phyloP scores from a whole-genome alignment of 75 land plant species.

The Chamaecyparis obtusa region DNA sequence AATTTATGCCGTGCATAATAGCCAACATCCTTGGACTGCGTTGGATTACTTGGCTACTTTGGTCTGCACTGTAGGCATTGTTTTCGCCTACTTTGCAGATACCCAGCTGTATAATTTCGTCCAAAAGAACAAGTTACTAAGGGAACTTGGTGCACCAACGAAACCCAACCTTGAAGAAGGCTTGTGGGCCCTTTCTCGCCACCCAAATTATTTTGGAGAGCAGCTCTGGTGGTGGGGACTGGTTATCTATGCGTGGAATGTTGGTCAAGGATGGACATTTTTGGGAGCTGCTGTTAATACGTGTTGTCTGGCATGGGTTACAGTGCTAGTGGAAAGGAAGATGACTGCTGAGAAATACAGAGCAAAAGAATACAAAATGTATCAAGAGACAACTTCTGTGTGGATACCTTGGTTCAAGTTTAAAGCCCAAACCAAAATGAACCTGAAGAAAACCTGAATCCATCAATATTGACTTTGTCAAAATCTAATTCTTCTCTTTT shows the following conservation, averaged over 20 bases:
- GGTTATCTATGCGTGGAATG: conserved; percentile 65
- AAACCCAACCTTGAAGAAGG: conserved; percentile 74
- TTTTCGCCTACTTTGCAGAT: conserved; percentile 75
- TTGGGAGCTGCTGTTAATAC: conserved; percentile 74
- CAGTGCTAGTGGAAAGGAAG: conserved; percentile 72
- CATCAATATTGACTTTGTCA: neutral
- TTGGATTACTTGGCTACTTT: conserved; percentile 59
- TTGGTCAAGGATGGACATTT: conserved; percentile 76
- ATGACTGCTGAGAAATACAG: conserved; percentile 65
- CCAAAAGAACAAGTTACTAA: conserved; percentile 42
- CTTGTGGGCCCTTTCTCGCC: conserved; percentile 82
- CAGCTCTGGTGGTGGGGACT: conserved; percentile 99
- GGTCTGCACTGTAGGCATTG: conserved; percentile 64
- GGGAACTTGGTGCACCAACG: conserved; percentile 49
- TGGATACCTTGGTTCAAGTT: conserved; percentile 92
- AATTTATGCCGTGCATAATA: conserved; percentile 65
- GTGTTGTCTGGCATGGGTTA: conserved; percentile 78
- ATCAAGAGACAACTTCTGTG: conserved; percentile 87
- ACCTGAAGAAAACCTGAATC: conserved; percentile 17
- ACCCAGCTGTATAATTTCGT: conserved; percentile 77
- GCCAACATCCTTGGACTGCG: conserved; percentile 44
- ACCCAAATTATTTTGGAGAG: conserved; percentile 98
- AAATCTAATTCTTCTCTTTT: neutral
- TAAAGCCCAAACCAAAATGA: conserved; percentile 14
- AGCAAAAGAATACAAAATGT: conserved; percentile 64